Evolutionary conservation across 2,329 filamentous ascomycete genomes (phyloP), one percentile per base, ranked within the genome.

Genomic region (Cladorrhinum sp.): DNA sequence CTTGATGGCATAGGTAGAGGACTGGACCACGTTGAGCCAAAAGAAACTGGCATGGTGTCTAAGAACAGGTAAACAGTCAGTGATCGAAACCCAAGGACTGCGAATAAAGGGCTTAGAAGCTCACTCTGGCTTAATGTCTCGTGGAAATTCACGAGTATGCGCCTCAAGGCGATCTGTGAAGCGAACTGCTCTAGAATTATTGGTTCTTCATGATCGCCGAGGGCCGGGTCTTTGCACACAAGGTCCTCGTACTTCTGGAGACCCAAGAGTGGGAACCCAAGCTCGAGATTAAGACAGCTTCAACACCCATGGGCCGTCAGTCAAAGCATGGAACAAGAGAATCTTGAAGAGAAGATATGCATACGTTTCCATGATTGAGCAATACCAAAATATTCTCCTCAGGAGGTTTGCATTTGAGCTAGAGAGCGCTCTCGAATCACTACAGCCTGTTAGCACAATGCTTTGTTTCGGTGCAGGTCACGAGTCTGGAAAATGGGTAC

Each of bases 331-430:
- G 9, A 2, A 7, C 56, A 56, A 50, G 62, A 29, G 65, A 50
- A 25, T 52, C 5, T 29, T 18, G 7, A 23, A 36, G 22, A 20
- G 22, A 32, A 16, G 10, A 48, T 23, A 2, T 16, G 61, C 75
- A 59, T 74, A 82, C 79, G 79, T 81, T 66, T 83, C 81, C 69
- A 79, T 79, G 38, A 84, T 77, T 9, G 79, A 79, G 65, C 83
- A 85, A 64, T 82, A 79, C 83, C 83, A 86, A 62, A 82, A 85
- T 1, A 75, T 74, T 59, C 82, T 77, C 61, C 82, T 80, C 23
- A 84, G 75, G n/a, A 84, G 71, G 65, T 85, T 81, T 12, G 77
- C 79, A 50, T 74, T 75, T 4, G 76, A 71, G 1, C 79, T 78
- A 20, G 75, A 71, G 72, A 82, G 77, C 62, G 81, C 78, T 25